Evolutionary conservation across 306 rosid genomes (phyloP).

Genomic region (Sicyos baderoa): DNA sequence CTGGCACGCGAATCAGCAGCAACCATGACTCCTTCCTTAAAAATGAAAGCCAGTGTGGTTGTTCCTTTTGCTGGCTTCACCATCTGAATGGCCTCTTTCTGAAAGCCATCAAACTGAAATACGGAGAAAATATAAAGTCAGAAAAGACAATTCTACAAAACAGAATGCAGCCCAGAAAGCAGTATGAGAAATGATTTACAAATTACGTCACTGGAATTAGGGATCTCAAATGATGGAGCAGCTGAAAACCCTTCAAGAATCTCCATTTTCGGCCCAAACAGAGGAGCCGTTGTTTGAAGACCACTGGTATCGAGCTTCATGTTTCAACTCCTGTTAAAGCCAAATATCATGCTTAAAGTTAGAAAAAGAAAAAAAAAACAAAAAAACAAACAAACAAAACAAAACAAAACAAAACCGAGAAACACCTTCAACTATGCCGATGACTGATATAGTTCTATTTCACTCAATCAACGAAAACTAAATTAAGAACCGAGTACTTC

Average conservation of each 20-base stretch:
- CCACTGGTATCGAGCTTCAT: conserved; percentile 85
- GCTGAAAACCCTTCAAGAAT: conserved; percentile 44
- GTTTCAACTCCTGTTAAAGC: conserved; percentile 19
- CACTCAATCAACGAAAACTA: background rate
- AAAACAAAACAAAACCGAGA: background rate
- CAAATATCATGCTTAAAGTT: background rate
- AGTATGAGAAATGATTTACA: background rate
- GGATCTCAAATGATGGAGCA: conserved; percentile 68
- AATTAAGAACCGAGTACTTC: background rate
- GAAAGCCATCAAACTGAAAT: conserved; percentile 73
- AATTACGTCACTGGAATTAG: conserved; percentile 55
- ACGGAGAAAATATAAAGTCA: conserved; percentile 20
- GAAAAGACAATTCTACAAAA: background rate
- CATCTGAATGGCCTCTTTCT: conserved; percentile 85
- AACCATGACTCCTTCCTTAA: conserved; percentile 94
- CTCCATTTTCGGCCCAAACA: conserved; percentile 35
- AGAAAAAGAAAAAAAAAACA: background rate
- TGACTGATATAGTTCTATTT: background rate
- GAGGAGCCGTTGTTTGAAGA: conserved; percentile 47
- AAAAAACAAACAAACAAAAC: too few species aligned
- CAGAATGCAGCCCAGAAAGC: background rate
- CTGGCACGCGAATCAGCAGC: conserved; percentile 99
- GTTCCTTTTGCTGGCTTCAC: conserved; percentile 97
- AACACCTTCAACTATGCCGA: background rate
- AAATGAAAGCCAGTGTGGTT: conserved; percentile 86